Percentiles rank a stretch among this genome's conserved stretches.
These are phyloP conservation scores for Castanopsis chinensis DNA, from an alignment of 306 rosid genomes.

Conservation along the genomic window DNA sequence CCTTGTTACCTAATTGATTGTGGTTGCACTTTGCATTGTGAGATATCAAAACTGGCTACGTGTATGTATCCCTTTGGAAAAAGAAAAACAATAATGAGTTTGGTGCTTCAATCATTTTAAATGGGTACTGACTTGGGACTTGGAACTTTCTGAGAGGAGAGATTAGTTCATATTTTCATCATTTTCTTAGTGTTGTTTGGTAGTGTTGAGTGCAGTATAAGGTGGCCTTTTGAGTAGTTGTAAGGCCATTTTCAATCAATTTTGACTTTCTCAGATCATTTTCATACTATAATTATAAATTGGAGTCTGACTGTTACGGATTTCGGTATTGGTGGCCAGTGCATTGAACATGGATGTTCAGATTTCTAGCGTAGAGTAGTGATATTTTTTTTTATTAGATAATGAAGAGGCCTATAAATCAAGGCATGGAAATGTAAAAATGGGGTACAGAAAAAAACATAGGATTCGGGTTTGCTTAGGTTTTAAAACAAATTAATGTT, in stretches of 20 bases:
- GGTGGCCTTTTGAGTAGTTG: slow-evolving; percentile 46
- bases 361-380: too few species aligned
- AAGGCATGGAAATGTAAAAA: neutral
- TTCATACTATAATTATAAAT: neutral
- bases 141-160: neutral
- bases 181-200: slow-evolving; percentile 32
- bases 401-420: too few species aligned
- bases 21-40: slow-evolving; percentile 17
- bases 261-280: slow-evolving; percentile 11
- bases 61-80: slow-evolving; percentile 7
- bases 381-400: too few species aligned
- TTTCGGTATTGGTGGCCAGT: neutral
- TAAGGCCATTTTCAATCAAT: slow-evolving; percentile 38
- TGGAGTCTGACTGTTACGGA: neutral
- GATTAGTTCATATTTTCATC: slow-evolving; percentile 11
- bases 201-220: slow-evolving; percentile 54
- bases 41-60: slow-evolving; percentile 5
- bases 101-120: slow-evolving; percentile 31
- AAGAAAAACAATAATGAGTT: neutral
- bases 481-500: too few species aligned
- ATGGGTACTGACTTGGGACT: slow-evolving; percentile 37
- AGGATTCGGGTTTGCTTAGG: too few species aligned
- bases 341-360: neutral
- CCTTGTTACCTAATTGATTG: slow-evolving; percentile 36
- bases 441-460: neutral